Conservation (phyloP, 1,139 yeast species). For the Candida tropicalis region DNA sequence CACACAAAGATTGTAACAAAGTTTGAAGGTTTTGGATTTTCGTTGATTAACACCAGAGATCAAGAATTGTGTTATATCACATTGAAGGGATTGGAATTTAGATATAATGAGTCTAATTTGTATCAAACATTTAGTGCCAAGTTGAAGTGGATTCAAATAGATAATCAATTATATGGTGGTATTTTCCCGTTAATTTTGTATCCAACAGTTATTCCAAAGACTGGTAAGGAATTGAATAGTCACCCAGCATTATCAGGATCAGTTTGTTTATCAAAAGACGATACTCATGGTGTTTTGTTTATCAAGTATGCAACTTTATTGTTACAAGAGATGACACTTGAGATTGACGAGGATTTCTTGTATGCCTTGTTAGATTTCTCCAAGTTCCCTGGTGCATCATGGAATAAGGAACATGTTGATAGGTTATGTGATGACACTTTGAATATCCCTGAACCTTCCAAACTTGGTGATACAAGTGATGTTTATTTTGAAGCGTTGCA, state of each 20-base stretch:
- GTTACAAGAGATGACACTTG: conserved; percentile 88
- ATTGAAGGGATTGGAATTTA: conserved; percentile 75
- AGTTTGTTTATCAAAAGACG: conserved; percentile 81
- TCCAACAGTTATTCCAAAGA: conserved; percentile 88
- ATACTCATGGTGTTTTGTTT: conserved; percentile 84
- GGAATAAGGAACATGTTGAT: conserved; percentile 56
- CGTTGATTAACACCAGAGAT: conserved; percentile 68
- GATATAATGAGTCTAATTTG: conserved; percentile 81
- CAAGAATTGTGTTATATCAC: conserved; percentile 86
- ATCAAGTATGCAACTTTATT: conserved; percentile 89
- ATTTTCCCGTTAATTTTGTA: conserved; percentile 87
- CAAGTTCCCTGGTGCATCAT: conserved; percentile 69
- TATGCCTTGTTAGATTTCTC: conserved; percentile 81
- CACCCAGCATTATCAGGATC: conserved; percentile 93
- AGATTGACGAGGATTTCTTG: conserved; percentile 91
- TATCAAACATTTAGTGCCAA: conserved; percentile 81
- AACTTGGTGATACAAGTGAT: conserved; percentile 64
- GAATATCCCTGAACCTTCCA: conserved; percentile 71
- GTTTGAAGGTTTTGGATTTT: conserved; percentile 88
- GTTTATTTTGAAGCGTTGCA: conserved; percentile 91
- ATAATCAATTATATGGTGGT: conserved; percentile 88
- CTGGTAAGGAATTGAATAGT: conserved; percentile 77
- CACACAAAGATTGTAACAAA: conserved; percentile 61
- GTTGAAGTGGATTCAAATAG: conserved; percentile 92
- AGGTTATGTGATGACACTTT: conserved; percentile 64